Conservation (phyloP, 805 yeast genomes). For the Wickerhamomyces bisporus region DNA sequence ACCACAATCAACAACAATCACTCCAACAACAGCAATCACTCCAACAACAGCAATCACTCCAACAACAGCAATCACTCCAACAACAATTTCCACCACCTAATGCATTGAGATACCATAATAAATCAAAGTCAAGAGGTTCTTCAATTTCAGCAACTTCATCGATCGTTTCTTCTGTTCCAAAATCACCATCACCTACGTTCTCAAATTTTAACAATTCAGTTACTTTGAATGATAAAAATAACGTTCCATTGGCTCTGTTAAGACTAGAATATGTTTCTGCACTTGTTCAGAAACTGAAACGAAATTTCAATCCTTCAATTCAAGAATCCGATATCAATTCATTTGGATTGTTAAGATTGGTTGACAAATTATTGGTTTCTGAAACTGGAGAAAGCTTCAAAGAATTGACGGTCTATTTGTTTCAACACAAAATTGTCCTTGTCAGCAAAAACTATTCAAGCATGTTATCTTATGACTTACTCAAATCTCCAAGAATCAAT, state of each 20-base stretch:
- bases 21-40: neutral
- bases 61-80: neutral
- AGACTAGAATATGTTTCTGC: conserved; percentile 15
- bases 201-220: conserved; percentile 2
- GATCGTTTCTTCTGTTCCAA: conserved; percentile 24
- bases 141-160: conserved; percentile 25
- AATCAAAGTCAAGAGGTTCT: conserved; percentile 23
- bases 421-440: conserved; percentile 21
- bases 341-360: conserved; percentile 31
- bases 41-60: too few species aligned
- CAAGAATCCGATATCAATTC: conserved; percentile 26
- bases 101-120: conserved; percentile 13
- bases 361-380: conserved; percentile 30
- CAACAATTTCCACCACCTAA: neutral
- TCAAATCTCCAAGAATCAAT: conserved; percentile 7
- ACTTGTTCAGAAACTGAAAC: conserved; percentile 7
- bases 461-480: conserved; percentile 4
- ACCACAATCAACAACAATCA: too few species aligned
- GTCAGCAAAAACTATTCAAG: conserved; percentile 8
- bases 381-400: conserved; percentile 22
- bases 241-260: conserved; percentile 14
- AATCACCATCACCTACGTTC: conserved; percentile 18
- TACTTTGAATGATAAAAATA: conserved; percentile 1
- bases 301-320: conserved; percentile 15
- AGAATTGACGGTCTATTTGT: conserved; percentile 29